Evolutionary conservation across 352 stramenopile species (phyloP).

Genomic region (Phytophthora parvispora): DNA sequence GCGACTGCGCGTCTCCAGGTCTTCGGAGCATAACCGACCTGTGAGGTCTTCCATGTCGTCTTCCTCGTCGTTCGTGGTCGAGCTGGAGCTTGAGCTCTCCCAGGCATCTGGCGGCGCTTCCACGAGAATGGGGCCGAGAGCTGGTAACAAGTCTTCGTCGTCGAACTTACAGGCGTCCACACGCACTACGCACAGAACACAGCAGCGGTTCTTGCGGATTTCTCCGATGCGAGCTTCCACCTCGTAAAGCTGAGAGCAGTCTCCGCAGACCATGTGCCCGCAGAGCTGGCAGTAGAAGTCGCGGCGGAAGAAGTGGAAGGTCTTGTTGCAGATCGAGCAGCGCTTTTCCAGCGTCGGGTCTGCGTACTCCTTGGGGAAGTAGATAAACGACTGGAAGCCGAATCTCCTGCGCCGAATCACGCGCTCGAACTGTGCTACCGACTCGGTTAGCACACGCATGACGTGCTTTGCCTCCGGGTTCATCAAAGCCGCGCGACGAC

Average conservation of each 20-base stretch:
- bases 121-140: conserved; percentile 55
- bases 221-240: conserved; percentile 57
- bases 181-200: conserved; percentile 57
- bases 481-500: conserved; percentile 47
- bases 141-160: conserved; percentile 53
- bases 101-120: conserved; percentile 50
- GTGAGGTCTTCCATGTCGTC: conserved; percentile 44
- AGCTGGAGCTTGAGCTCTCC: conserved; percentile 8
- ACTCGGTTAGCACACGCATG: conserved; percentile 57
- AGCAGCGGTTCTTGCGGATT: conserved; percentile 58
- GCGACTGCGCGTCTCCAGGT: conserved; percentile 45
- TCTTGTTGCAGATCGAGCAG: conserved; percentile 63
- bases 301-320: conserved; percentile 56
- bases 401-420: conserved; percentile 73
- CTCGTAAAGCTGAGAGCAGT: conserved; percentile 62
- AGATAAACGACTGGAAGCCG: conserved; percentile 76
- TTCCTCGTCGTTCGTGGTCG: conserved; percentile 22
- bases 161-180: conserved; percentile 66
- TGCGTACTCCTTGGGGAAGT: conserved; percentile 54
- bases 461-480: conserved; percentile 60
- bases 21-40: conserved; percentile 49
- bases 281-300: conserved; percentile 71
- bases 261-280: conserved; percentile 55
- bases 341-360: conserved; percentile 33
- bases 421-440: conserved; percentile 57